Conservation (phyloP, 2,329 filamentous ascomycete genomes). For the Diaporthe sp. region DNA sequence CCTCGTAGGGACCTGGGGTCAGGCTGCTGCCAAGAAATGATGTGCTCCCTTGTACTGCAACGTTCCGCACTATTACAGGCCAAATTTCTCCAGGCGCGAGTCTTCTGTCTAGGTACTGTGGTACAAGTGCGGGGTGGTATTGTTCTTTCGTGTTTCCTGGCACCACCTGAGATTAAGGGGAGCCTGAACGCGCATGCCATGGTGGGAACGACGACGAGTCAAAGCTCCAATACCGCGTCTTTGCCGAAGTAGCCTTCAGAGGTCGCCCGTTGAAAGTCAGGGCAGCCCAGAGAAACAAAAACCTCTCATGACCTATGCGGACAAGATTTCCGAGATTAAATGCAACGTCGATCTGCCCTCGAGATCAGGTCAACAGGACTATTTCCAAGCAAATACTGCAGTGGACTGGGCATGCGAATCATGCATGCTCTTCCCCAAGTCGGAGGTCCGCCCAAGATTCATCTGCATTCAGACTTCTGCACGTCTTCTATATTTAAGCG, state of each 20-base stretch:
- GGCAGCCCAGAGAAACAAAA: neutral
- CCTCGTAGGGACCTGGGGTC: conserved; percentile 3
- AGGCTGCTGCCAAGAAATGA: conserved; percentile 14
- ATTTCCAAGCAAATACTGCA: neutral
- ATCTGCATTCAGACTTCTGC: neutral
- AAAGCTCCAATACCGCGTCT: conserved; percentile 2
- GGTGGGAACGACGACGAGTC: neutral
- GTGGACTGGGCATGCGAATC: neutral
- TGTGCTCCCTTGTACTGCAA: conserved; percentile 13
- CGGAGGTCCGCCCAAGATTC: conserved; percentile 13
- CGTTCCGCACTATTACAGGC: conserved; percentile 10
- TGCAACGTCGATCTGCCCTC: conserved; percentile 6
- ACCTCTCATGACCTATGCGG: conserved; percentile 2
- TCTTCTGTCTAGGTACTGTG: neutral
- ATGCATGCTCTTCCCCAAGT: conserved; percentile 3
- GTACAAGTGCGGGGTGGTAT: neutral
- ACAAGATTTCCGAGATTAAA: conserved; percentile 22
- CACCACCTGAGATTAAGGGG: conserved; percentile 16
- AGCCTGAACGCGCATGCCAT: neutral
- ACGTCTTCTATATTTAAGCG: conserved; percentile 21
- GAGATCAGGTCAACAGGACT: conserved; percentile 15
- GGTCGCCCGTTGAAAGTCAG: neutral
- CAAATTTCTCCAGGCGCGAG: neutral
- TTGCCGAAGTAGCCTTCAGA: neutral
- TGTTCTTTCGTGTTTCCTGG: conserved; percentile 11